Conservation (phyloP, 2,329 filamentous ascomycete genomes). For the Curvularia eragrostidis region DNA sequence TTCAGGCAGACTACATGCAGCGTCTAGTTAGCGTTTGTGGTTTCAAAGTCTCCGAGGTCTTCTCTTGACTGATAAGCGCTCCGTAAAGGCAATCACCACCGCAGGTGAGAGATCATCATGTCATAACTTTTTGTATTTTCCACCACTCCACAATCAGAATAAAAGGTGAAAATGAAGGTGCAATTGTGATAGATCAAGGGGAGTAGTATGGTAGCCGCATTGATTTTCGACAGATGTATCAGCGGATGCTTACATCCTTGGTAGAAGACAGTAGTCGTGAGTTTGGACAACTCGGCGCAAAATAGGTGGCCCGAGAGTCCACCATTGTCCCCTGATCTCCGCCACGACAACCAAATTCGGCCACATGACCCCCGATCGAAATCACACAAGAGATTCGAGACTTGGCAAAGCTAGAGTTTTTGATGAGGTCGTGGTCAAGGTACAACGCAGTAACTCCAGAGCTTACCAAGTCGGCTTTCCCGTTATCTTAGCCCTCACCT, state of each 20-base stretch:
- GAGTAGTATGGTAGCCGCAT: slow-evolving; percentile 1
- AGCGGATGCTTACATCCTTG: slow-evolving; percentile 12
- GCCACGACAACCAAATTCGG: neutral
- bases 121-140: neutral
- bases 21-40: neutral
- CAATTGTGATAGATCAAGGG: neutral
- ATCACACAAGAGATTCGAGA: neutral
- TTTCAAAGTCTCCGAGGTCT: neutral
- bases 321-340: slow-evolving; percentile 7
- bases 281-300: slow-evolving; percentile 4
- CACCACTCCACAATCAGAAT: neutral
- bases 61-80: neutral
- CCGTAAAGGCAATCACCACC: neutral
- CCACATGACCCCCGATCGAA: neutral
- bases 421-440: neutral
- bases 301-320: slow-evolving; percentile 5
- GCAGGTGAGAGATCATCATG: neutral
- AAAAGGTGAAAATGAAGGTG: neutral
- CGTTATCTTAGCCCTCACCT: neutral
- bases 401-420: neutral
- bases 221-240: neutral
- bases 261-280: slow-evolving; percentile 9
- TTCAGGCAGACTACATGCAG: neutral
- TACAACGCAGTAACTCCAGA: neutral
- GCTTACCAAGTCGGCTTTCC: neutral